Percentiles rank a stretch among this genome's conserved stretches.
Evolutionary conservation across 495 filamentous ascomycete genomes (phyloP).

Genomic region (Cryomyces minteri): DNA sequence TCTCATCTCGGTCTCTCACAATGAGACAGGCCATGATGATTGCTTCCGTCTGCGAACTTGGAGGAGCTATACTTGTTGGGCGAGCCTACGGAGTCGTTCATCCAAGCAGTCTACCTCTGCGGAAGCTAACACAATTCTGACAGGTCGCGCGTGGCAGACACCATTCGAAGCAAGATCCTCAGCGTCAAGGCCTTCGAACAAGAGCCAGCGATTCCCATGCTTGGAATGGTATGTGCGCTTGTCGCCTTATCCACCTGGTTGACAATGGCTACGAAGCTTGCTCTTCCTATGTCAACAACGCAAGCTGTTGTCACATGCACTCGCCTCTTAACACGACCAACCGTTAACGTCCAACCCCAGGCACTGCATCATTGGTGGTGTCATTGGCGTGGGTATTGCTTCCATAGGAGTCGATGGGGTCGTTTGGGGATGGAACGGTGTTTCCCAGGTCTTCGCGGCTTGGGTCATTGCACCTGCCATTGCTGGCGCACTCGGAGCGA

Average conservation of each 20-base stretch:
- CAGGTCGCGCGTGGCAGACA: background rate
- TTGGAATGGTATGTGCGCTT: background rate
- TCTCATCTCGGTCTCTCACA: slow-evolving; percentile 11
- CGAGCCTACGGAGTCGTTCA: background rate
- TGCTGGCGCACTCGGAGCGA: slow-evolving; percentile 2
- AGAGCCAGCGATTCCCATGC: background rate
- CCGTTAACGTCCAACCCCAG: background rate
- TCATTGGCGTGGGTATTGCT: slow-evolving; percentile 21
- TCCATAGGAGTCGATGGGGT: background rate
- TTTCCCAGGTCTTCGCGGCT: slow-evolving; percentile 7
- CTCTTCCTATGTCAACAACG: background rate
- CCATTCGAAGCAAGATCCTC: background rate
- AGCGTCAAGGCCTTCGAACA: background rate
- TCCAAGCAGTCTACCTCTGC: too few species aligned
- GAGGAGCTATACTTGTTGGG: background rate
- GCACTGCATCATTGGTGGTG: slow-evolving; percentile 13
- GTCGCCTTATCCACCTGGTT: background rate
- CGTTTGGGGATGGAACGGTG: slow-evolving; percentile 8
- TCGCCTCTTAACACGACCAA: background rate
- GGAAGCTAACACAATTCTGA: too few species aligned
- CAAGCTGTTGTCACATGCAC: background rate
- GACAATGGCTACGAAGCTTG: background rate
- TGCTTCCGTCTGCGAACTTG: background rate
- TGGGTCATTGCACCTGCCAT: slow-evolving; percentile 4
- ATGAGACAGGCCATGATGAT: slow-evolving; percentile 6